Evolutionary conservation across 805 yeast genomes (phyloP), one percentile per base, ranked within the genome.

Genomic region (Yarrowia porcina): DNA sequence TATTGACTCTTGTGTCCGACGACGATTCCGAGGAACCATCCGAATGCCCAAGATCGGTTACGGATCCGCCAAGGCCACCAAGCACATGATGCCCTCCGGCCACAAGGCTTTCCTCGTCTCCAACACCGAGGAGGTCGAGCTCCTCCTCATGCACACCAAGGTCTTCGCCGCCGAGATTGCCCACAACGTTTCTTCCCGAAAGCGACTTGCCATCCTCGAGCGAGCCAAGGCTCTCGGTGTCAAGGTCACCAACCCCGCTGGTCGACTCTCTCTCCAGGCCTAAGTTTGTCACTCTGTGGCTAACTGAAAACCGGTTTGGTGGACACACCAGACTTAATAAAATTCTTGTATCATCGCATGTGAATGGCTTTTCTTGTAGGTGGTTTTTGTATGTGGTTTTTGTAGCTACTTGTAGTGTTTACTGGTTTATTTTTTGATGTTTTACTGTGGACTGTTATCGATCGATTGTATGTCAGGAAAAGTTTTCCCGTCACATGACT

Each of bases 101-200:
- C 97, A 90, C 96, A 96, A 91, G 87, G 87, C 89, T 75, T 89
- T 89, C 86, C 83, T 91, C 75, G 97, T 94, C 74, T 85, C 88
- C 79, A 94, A 94, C 90, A 76, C 86, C 69, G 84, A 85, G 79
- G 99, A 93, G 79, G 88, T 94, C 80, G 99, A 96, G 79, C 87
- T 90, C 73, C 85, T 94, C 79, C 84, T 91, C 79, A 82, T 96
- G 85, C 97, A 94, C 91, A 87, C 97, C 83, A 90, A 89, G 86
- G 83, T 97, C 75, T 94, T 90, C 82, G 99, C 99, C 80, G 99
- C 99, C 80, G 99, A 94, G 86, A 94, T 94, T 76, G 97, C 98
- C 75, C 97, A 90, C 92, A 90, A 88, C 81, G 94, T 94, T 74
- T 92, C 98, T 74, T 90, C 98, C 74, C 92, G 86, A 85, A 92